phyloP scores from a whole-genome alignment of 495 filamentous ascomycete genomes.

The Xylaria scruposa region DNA sequence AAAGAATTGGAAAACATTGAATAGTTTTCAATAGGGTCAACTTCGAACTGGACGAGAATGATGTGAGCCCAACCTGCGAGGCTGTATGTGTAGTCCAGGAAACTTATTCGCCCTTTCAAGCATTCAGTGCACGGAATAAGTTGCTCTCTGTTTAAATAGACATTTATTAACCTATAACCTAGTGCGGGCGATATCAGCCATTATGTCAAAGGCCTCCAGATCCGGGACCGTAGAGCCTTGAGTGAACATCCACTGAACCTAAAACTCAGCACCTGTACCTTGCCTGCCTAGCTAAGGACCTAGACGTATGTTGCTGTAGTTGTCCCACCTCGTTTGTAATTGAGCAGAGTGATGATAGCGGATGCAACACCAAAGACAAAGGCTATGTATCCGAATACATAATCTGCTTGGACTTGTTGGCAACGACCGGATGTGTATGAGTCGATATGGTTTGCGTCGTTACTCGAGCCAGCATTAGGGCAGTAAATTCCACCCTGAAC shows the following conservation, averaged over 20 bases:
- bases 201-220: background rate
- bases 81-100: too few species aligned
- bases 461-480: slow-evolving; percentile 22
- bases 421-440: slow-evolving; percentile 37
- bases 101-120: background rate
- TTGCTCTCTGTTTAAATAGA: background rate
- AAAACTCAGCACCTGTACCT: background rate
- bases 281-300: background rate
- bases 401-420: slow-evolving; percentile 43
- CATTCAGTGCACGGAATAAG: background rate
- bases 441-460: background rate
- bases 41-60: background rate
- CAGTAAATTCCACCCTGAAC: slow-evolving; percentile 19
- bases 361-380: slow-evolving; percentile 38
- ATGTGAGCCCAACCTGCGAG: too few species aligned
- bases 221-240: background rate
- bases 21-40: background rate
- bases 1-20: background rate
- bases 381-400: slow-evolving; percentile 46
- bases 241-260: background rate
- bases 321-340: background rate
- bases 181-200: background rate
- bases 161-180: background rate
- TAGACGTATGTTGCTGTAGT: slow-evolving; percentile 22
- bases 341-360: slow-evolving; percentile 27